phyloP scores from a whole-genome alignment of 352 stramenopile species.

The Peronospora belbahrii region DNA sequence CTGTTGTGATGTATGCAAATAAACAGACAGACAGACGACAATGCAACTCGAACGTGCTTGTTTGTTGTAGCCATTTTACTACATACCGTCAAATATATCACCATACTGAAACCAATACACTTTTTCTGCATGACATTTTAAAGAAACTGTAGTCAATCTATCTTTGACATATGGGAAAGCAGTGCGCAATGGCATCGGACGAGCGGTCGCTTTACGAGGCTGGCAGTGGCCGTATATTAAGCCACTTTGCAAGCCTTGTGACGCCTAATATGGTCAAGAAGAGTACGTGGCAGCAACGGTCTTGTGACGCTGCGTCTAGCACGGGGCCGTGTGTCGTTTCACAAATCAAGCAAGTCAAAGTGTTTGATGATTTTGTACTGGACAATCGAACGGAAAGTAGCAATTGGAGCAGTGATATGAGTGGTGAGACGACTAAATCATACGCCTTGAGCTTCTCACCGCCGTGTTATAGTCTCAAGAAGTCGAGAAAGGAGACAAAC shows the following conservation, averaged over 20 bases:
- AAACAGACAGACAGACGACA: too few relatives aligned
- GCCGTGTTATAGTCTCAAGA: constrained; percentile 13
- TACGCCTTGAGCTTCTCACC: constrained; percentile 26
- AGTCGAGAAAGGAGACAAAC: constrained; percentile 4
- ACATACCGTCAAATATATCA: not conserved
- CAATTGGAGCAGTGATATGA: constrained; percentile 19
- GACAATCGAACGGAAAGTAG: constrained; percentile 28
- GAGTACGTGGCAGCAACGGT: constrained; percentile 21
- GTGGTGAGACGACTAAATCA: constrained; percentile 13
- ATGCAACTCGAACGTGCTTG: constrained; percentile 7
- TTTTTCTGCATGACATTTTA: too few relatives aligned
- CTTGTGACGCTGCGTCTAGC: constrained; percentile 1
- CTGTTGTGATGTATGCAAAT: too few relatives aligned
- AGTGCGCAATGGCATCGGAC: constrained; percentile 13
- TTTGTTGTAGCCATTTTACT: constrained; percentile 8
- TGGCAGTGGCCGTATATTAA: constrained; percentile 49
- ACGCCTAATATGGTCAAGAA: constrained; percentile 27
- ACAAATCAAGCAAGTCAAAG: constrained; percentile 9
- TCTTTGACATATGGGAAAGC: constrained; percentile 8
- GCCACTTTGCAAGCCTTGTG: constrained; percentile 49
- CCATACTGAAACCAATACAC: constrained; percentile 14
- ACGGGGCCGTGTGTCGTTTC: constrained; percentile 13
- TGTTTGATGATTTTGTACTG: constrained; percentile 26
- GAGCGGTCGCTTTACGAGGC: constrained; percentile 33
- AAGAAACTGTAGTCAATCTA: too few relatives aligned